These are phyloP conservation scores for Rossbeevera mucosa DNA, from an alignment of 768 basidiomycete genomes.

Conservation along the genomic window DNA sequence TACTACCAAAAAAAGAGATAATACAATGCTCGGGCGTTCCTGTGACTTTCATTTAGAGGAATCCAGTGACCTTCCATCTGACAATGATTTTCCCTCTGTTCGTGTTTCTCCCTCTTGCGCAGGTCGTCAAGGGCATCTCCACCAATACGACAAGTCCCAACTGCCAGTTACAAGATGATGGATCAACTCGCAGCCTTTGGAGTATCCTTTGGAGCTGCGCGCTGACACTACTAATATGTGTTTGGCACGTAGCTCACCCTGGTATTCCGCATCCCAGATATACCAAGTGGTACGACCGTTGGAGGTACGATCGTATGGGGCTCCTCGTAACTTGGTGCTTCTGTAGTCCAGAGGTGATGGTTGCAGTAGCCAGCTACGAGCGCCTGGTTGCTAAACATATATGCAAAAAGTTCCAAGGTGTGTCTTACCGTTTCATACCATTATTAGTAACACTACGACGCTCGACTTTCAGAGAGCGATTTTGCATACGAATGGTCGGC, in stretches of 20 bases:
- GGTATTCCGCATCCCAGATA: background rate
- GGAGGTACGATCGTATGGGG: background rate
- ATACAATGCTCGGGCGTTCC: too few species aligned
- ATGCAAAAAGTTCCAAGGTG: background rate
- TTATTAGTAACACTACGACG: background rate
- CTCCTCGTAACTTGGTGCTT: background rate
- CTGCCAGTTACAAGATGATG: background rate
- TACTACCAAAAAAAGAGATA: too few species aligned
- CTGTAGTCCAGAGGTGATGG: background rate
- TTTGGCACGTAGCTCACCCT: too few species aligned
- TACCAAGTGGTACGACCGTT: too few species aligned
- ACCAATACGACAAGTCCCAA: background rate
- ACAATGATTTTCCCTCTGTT: background rate
- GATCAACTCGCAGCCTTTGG: too few species aligned
- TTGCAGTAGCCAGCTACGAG: background rate
- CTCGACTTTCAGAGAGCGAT: background rate
- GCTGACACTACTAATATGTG: too few species aligned
- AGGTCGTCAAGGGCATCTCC: background rate
- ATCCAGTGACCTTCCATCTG: background rate
- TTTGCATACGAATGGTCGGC: background rate
- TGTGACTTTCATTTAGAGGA: too few species aligned
- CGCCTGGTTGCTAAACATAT: background rate
- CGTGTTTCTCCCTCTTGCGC: background rate
- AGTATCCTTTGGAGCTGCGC: too few species aligned
- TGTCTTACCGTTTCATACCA: background rate